These are phyloP conservation scores for Epichloe hybrida DNA, from an alignment of 2,329 filamentous ascomycete species.

Conservation along the genomic window DNA sequence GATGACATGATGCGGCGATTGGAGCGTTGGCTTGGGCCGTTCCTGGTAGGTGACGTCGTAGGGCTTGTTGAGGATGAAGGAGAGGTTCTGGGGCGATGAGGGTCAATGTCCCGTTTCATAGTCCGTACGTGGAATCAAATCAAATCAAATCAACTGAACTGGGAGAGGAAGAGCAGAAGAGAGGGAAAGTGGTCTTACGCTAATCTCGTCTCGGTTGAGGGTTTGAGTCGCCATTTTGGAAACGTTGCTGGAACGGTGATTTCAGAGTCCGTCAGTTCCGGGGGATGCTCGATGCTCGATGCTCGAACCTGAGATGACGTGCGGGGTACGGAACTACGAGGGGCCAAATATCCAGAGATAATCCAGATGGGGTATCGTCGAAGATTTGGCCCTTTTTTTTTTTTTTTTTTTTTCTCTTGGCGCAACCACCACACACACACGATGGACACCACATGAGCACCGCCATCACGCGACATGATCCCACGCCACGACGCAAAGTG, in stretches of 20 bases:
- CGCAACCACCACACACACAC: too few species aligned
- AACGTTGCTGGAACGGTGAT: not conserved
- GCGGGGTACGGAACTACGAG: too few species aligned
- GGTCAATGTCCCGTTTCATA: not conserved
- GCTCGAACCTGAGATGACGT: not conserved
- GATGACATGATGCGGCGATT: slow-evolving; percentile 59
- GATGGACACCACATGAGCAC: too few species aligned
- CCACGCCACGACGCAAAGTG: too few species aligned
- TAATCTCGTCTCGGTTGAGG: slow-evolving; percentile 16
- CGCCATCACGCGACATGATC: too few species aligned
- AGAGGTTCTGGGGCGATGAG: slow-evolving; percentile 50
- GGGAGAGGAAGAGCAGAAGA: not conserved
- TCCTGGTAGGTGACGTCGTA: slow-evolving; percentile 63
- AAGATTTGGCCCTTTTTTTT: too few species aligned
- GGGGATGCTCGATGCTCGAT: not conserved
- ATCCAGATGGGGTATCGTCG: too few species aligned
- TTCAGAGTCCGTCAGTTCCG: too few species aligned
- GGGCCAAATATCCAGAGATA: too few species aligned
- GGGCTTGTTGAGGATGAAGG: slow-evolving; percentile 69
- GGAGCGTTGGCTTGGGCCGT: slow-evolving; percentile 55
- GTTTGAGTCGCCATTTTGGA: slow-evolving; percentile 13
- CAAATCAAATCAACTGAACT: not conserved
- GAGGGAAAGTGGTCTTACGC: slow-evolving; percentile 10
- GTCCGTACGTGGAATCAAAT: not conserved
- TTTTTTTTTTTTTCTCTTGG: too few species aligned